Evolutionary conservation across 2,329 filamentous ascomycete species (phyloP).

Genomic region (Clonostachys sp.): DNA sequence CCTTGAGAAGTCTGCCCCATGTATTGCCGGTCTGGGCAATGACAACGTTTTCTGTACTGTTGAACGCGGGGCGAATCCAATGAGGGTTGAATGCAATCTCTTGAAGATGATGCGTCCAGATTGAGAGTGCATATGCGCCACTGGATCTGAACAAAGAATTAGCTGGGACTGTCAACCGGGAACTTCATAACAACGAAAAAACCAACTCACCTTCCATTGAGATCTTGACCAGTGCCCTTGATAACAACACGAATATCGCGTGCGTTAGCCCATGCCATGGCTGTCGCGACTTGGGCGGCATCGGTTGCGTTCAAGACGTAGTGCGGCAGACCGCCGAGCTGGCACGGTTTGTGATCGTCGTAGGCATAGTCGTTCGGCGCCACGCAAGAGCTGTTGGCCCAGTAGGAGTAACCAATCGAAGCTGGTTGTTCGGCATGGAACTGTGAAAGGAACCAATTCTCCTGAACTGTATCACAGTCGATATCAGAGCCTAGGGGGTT

Average conservation of each 20-base stretch:
- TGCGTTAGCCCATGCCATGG: not conserved
- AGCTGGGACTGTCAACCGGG: no score
- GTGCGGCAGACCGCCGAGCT: not conserved
- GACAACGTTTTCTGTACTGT: constrained; percentile 41
- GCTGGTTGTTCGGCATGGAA: not conserved
- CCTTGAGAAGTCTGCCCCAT: constrained; percentile 36
- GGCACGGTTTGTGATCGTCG: not conserved
- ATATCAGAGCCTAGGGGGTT: not conserved
- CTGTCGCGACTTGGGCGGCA: not conserved
- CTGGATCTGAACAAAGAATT: constrained; percentile 2
- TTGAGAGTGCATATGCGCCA: constrained; percentile 9
- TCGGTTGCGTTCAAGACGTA: not conserved
- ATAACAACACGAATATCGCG: constrained; percentile 1
- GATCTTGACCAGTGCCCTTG: constrained; percentile 1
- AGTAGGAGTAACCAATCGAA: not conserved
- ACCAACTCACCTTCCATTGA: not conserved
- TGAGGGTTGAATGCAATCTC: not conserved
- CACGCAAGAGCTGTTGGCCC: not conserved
- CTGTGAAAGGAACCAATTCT: not conserved
- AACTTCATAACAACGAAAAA: no score
- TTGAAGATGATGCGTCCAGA: constrained; percentile 9
- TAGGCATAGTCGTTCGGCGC: not conserved
- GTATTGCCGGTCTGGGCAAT: constrained; percentile 49
- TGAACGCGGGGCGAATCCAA: constrained; percentile 21
- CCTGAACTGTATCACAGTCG: not conserved